Base-by-base conservation (phyloP, 1,284 basidiomycete genomes). In the Trichosporon sp. region DNA sequence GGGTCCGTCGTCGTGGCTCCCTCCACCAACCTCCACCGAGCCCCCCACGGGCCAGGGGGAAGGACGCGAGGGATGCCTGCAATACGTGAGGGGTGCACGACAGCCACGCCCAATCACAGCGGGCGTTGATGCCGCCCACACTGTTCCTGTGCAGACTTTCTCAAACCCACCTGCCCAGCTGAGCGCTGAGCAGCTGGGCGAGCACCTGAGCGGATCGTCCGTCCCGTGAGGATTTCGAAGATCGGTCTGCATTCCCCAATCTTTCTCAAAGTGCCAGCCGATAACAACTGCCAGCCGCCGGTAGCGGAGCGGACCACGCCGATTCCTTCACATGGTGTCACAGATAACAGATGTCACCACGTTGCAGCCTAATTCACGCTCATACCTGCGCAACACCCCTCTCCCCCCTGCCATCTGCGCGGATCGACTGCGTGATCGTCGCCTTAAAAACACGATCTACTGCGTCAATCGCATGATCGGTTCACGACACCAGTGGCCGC, bases 201-300 rank as follows among this genome's bases (percentile, higher is more conserved):
- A n/a, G 21, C 51, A 54, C 51, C 51, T 54, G 51, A 54, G 51
- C 51, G 51, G 51, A 54, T 54, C 51, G 51, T 54, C 51, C 21
- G 3, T 54, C 51, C 51, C 19, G 51, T 21, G 51, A 37, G 5
- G 35, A 37, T 37, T 1, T 37, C 35, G 35, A 5, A 54, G 51
- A 54, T 54, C 51, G 51, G 19, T 54, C 51, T 26, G 51, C 51
- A 54, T 54, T 32, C 59, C 59, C 59, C 56, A 61, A 32, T 3
- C 10, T 32, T 61, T 37, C 35, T 11, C 31, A 61, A 3, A 31
- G 0, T 35, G 14, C 59, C 59, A 32, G 59, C 16, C 32, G 31
- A 61, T 56, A n/a, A 54, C 51, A 54, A 19, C 35, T 54, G 19
- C 51, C 51, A 54, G 51, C 51, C 51, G 51, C 51, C 51, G 51